phyloP scores from a whole-genome alignment of 768 basidiomycete species.

The Porpolomopsis calyptriformis region DNA sequence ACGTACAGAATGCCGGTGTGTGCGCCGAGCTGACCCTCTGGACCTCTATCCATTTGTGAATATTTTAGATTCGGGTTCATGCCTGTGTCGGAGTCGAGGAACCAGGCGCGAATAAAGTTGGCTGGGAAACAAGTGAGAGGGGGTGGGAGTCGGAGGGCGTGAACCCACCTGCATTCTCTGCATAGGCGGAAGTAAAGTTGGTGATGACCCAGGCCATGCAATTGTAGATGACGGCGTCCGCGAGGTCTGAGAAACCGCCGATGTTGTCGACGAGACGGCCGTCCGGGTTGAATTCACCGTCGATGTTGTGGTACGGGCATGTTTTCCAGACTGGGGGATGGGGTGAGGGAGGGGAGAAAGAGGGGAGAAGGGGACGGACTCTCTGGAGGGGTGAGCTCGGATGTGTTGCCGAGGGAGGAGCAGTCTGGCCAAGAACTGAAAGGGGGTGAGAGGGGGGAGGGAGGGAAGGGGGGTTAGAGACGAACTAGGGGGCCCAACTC shows the following conservation, averaged over 20 bases:
- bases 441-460: background rate
- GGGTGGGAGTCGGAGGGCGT: background rate
- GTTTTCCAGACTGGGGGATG: constrained; percentile 38
- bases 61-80: constrained; percentile 62
- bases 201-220: constrained; percentile 43
- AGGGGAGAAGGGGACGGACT: constrained; percentile 22
- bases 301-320: constrained; percentile 45
- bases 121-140: constrained; percentile 18
- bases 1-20: constrained; percentile 48
- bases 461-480: constrained; percentile 3
- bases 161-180: constrained; percentile 30
- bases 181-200: constrained; percentile 27
- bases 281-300: constrained; percentile 61
- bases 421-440: constrained; percentile 57
- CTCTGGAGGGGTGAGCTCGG: constrained; percentile 41
- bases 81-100: constrained; percentile 41
- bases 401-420: constrained; percentile 44
- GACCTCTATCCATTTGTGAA: constrained; percentile 39
- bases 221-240: constrained; percentile 55
- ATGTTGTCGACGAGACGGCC: constrained; percentile 44
- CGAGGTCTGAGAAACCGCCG: constrained; percentile 41
- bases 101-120: constrained; percentile 44
- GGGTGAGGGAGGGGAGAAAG: background rate
- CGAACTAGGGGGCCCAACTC: constrained; percentile 65
- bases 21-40: constrained; percentile 28